Conservation (phyloP, 495 filamentous ascomycete genomes). For the Penicillium egyptiacum region DNA sequence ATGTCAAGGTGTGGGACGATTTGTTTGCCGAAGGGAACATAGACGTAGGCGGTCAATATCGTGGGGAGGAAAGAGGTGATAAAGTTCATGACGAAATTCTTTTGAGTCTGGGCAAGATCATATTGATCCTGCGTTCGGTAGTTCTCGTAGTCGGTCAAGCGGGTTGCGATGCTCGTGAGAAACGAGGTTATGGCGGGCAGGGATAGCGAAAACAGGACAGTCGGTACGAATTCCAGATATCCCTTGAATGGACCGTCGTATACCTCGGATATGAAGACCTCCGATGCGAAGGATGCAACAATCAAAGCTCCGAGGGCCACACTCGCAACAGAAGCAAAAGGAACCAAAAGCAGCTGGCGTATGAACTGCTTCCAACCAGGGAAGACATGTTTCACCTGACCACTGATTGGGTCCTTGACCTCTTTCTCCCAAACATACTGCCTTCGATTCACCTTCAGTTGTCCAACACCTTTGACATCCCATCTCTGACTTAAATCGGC, state of each 20-base stretch:
- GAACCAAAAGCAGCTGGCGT: conserved; percentile 78
- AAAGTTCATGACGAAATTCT: conserved; percentile 93
- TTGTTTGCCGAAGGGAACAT: conserved; percentile 84
- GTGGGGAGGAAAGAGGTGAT: conserved; percentile 93
- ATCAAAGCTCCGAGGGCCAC: conserved; percentile 75
- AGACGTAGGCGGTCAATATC: conserved; percentile 91
- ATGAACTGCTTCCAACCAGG: conserved; percentile 71
- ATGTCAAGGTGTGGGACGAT: conserved; percentile 84
- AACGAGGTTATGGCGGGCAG: conserved; percentile 73
- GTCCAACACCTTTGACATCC: conserved; percentile 81
- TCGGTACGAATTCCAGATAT: conserved; percentile 82
- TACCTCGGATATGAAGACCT: conserved; percentile 91
- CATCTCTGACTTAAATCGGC: conserved; percentile 86
- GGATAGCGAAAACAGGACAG: conserved; percentile 71
- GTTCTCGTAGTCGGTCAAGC: conserved; percentile 82
- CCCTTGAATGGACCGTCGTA: conserved; percentile 84
- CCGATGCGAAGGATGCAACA: conserved; percentile 78
- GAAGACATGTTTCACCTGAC: conserved; percentile 73
- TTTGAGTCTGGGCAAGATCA: conserved; percentile 77
- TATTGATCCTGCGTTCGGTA: conserved; percentile 83
- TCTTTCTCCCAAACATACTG: conserved; percentile 79
- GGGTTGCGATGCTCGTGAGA: conserved; percentile 72
- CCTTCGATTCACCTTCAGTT: conserved; percentile 72
- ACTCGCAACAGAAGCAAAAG: conserved; percentile 77
- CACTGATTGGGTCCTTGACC: conserved; percentile 75